Conservation (phyloP, 2,329 filamentous ascomycete species). For the Acrocalymma vagum region DNA sequence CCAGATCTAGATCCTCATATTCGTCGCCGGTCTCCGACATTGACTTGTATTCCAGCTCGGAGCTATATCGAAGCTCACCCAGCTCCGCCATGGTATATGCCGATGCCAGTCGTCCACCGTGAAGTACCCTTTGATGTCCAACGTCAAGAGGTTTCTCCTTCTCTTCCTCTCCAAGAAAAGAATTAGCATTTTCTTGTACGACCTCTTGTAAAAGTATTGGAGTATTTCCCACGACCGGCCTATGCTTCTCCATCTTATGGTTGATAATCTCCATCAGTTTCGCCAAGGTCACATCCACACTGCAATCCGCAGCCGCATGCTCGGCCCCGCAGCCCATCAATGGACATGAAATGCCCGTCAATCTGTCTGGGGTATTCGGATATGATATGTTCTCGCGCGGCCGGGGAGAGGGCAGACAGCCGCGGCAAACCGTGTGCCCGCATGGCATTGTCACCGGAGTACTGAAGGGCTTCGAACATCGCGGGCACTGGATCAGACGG, state of each 20-base stretch:
- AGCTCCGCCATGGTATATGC: slow-evolving; percentile 72
- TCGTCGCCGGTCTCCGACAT: slow-evolving; percentile 47
- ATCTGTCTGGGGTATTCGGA: slow-evolving; percentile 71
- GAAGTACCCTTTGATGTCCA: slow-evolving; percentile 53
- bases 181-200: slow-evolving; percentile 41
- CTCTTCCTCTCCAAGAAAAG: slow-evolving; percentile 48
- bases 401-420: slow-evolving; percentile 75
- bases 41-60: slow-evolving; percentile 62
- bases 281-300: slow-evolving; percentile 76
- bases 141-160: slow-evolving; percentile 27
- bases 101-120: slow-evolving; percentile 69
- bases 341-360: slow-evolving; percentile 78
- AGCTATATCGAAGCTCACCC: slow-evolving; percentile 66
- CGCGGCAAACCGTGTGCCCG: slow-evolving; percentile 78
- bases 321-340: slow-evolving; percentile 71
- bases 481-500: slow-evolving; percentile 78
- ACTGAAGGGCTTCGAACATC: slow-evolving; percentile 73
- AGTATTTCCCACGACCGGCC: slow-evolving; percentile 38
- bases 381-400: slow-evolving; percentile 78
- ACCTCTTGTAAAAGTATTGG: slow-evolving; percentile 54
- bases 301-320: slow-evolving; percentile 81
- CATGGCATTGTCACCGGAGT: slow-evolving; percentile 82
- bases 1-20: slow-evolving; percentile 54
- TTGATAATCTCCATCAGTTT: slow-evolving; percentile 69
- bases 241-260: slow-evolving; percentile 58